phyloP scores from a whole-genome alignment of 1,284 basidiomycete genomes.

The Leccinum subfulvum region DNA sequence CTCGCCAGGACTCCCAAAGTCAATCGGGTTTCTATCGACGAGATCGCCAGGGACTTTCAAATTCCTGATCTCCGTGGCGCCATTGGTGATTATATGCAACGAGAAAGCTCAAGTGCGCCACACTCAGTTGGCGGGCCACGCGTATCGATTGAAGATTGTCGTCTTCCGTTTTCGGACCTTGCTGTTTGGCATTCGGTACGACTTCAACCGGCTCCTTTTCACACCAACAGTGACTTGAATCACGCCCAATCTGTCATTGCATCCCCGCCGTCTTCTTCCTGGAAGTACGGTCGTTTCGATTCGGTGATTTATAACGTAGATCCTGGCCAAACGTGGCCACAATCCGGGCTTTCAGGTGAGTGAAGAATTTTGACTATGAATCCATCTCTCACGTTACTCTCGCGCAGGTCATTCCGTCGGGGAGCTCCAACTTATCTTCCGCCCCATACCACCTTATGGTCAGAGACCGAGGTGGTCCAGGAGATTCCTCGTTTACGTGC shows the following conservation, averaged over 20 bases:
- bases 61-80: background rate
- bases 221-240: background rate
- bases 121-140: background rate
- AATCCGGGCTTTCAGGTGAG: background rate
- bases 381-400: background rate
- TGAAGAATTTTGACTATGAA: background rate
- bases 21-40: background rate
- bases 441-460: background rate
- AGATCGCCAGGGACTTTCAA: background rate
- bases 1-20: background rate
- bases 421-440: background rate
- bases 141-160: background rate
- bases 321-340: background rate
- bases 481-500: background rate
- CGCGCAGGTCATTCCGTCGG: background rate
- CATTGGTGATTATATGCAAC: background rate
- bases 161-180: background rate
- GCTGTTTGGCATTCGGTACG: background rate
- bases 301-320: background rate
- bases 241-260: background rate
- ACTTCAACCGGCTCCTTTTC: background rate
- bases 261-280: background rate
- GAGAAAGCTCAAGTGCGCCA: background rate
- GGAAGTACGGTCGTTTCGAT: background rate
- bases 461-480: background rate